Evolutionary conservation across 2,329 filamentous ascomycete species (phyloP), one percentile per base, ranked within the genome.

Genomic region (Trichoderma semiorbis): DNA sequence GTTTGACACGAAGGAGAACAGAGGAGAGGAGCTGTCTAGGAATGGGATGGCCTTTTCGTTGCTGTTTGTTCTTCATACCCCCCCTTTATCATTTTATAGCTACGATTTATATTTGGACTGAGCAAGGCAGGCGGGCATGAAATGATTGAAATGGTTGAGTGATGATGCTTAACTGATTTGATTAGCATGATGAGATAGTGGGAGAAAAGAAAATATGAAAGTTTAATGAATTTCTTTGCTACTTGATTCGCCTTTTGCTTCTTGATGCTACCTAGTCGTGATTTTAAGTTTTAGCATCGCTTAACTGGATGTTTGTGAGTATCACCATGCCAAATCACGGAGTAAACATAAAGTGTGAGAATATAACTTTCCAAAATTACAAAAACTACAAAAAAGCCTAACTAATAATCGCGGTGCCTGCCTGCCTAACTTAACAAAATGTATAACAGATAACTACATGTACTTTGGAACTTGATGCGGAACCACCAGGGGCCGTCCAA

Each of bases 81-180:
- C 43, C n/a, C n/a, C 43, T n/a, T n/a, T 21, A 50, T 50, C 43
- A 21, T 24, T 65, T 36, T 66, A 66, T 66, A 55, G 63, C 47
- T 55, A 66, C 47, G 63, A 55, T 26, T 55, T 66, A 53, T 55
- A 64, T 50, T 30, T 64, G 61, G n/a, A 64, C 61, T 64, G 61
- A 64, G 61, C 36, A 66, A 65, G 30, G 43, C 43, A 26, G 63
- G 63, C 63, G 43, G 63, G 63, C 63, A 55, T 66, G 63, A 53
- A 18, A 55, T 36, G 47, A 34, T 55, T 66, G 43, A 55, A 26
- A 55, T 53, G 63, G 63, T 24, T 24, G 30, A 55, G n/a, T 47
- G 34, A 11, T 32, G 26, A 66, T 55, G 63, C 30, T 66, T 66
- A 47, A 18, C 43, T 55, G 62, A 53, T 50, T 65, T 53, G 62